Evolutionary conservation across 1,139 yeast genomes (phyloP).

Genomic region (Candida glucosophila): DNA sequence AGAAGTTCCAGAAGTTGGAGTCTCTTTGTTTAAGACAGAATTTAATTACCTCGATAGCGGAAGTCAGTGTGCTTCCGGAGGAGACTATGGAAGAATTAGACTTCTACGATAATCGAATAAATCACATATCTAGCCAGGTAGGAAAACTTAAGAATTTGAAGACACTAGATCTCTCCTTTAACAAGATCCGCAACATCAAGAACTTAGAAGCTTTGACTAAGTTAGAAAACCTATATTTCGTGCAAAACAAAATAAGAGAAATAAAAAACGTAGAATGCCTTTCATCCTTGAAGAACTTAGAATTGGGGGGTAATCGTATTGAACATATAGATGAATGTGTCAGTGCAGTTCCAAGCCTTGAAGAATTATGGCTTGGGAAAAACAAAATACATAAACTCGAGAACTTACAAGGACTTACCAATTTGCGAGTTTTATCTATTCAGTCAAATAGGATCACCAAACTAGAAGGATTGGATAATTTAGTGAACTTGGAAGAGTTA

Average conservation of each 20-base stretch:
- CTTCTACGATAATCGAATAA: constrained; percentile 84
- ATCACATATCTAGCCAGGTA: constrained; percentile 69
- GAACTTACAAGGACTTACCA: constrained; percentile 52
- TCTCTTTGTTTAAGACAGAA: constrained; percentile 78
- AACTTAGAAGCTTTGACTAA: constrained; percentile 59
- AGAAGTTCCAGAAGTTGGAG: constrained; percentile 49
- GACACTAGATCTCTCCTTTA: constrained; percentile 78
- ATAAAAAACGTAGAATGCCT: constrained; percentile 62
- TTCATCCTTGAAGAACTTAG: constrained; percentile 58
- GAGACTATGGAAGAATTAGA: constrained; percentile 69
- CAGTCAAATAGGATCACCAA: constrained; percentile 79
- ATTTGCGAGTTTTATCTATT: constrained; percentile 71
- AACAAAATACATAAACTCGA: constrained; percentile 64
- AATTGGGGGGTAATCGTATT: constrained; percentile 86
- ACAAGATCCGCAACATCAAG: constrained; percentile 80
- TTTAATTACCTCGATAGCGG: constrained; percentile 63
- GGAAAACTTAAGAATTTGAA: constrained; percentile 51
- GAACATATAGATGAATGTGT: constrained; percentile 53
- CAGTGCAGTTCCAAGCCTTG: constrained; percentile 43
- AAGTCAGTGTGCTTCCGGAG: constrained; percentile 48
- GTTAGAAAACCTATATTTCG: constrained; percentile 67
- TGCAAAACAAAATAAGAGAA: constrained; percentile 75
- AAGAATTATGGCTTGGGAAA: constrained; percentile 90
- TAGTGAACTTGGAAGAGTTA: constrained; percentile 71
- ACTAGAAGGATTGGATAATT: constrained; percentile 71